phyloP scores from a whole-genome alignment of 106 monocot species.

The Posidonia australis region DNA sequence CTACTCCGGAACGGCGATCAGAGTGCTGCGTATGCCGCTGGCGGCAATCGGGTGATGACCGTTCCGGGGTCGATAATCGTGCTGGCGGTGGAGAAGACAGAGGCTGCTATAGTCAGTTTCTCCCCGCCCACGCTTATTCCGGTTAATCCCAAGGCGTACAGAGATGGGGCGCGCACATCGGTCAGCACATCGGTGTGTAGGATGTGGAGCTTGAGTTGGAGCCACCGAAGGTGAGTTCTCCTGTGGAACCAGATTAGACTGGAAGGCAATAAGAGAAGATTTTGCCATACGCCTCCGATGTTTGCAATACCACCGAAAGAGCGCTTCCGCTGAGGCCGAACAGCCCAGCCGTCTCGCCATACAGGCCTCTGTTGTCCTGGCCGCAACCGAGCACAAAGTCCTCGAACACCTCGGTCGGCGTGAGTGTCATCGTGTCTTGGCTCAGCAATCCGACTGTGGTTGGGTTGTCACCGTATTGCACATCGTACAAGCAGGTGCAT shows the following conservation, averaged over 20 bases:
- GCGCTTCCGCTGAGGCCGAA: conserved; percentile 9
- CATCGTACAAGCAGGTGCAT: conserved; percentile 11
- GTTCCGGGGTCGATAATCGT: conserved; percentile 24
- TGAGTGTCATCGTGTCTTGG: conserved; percentile 6
- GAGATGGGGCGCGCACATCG: background rate
- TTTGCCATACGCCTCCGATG: background rate
- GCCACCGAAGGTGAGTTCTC: conserved; percentile 11
- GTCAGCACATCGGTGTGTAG: conserved; percentile 11
- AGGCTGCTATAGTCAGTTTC: background rate
- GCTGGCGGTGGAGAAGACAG: background rate
- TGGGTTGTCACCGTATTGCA: conserved; percentile 11
- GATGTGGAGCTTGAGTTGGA: background rate
- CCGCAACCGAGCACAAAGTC: conserved; percentile 22
- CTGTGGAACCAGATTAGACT: background rate
- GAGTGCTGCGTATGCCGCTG: conserved; percentile 6
- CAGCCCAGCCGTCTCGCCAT: conserved; percentile 8
- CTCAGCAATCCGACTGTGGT: conserved; percentile 7
- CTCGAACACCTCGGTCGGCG: background rate
- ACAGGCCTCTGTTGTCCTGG: conserved; percentile 16
- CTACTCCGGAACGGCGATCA: conserved; percentile 7
- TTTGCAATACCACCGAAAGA: conserved; percentile 11
- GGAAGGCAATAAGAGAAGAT: conserved; percentile 31
- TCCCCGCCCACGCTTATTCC: conserved; percentile 13
- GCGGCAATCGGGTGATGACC: conserved; percentile 19
- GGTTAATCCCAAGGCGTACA: conserved; percentile 6